A percentile compares a stretch with the other conserved stretches of the same genome.
Conservation (phyloP, 2,329 filamentous ascomycete species). For the Calonectria leucothoes region DNA sequence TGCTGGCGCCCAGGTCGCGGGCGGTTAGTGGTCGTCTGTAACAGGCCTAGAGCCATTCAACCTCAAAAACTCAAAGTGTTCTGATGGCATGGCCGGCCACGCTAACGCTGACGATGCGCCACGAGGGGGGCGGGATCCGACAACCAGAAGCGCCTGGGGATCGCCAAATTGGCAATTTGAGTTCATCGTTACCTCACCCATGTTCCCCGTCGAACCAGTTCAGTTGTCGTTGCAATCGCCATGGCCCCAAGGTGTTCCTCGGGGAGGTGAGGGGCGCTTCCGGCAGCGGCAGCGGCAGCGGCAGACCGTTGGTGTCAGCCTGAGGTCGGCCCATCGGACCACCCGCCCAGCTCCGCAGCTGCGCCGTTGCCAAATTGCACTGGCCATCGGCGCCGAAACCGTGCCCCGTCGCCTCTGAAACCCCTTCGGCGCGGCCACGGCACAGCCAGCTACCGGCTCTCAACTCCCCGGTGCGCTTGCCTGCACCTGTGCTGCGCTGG, state of each 20-base stretch:
- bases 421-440: slow-evolving; percentile 15
- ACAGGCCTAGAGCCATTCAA: slow-evolving; percentile 21
- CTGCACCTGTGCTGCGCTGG: slow-evolving; percentile 1
- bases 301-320: neutral
- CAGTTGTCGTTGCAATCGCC: neutral
- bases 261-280: slow-evolving; percentile 8
- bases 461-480: slow-evolving; percentile 20
- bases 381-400: slow-evolving; percentile 15
- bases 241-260: slow-evolving; percentile 6
- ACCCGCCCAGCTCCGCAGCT: neutral
- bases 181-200: slow-evolving; percentile 10
- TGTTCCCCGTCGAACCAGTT: slow-evolving; percentile 12
- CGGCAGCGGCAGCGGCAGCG: slow-evolving; percentile 15
- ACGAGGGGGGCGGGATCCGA: slow-evolving; percentile 6
- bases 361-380: slow-evolving; percentile 3
- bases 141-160: neutral
- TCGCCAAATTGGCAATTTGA: slow-evolving; percentile 1
- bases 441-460: slow-evolving; percentile 22
- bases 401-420: neutral
- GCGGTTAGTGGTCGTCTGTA: slow-evolving; percentile 8
- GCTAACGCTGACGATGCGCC: slow-evolving; percentile 22
- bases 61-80: slow-evolving; percentile 25
- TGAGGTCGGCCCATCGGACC: slow-evolving; percentile 2
- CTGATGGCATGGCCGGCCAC: slow-evolving; percentile 14
- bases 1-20: slow-evolving; percentile 14